A percentile compares a stretch with the other conserved stretches of the same genome.
Evolutionary conservation across 2,329 filamentous ascomycete species (phyloP).

Genomic region (Paecilomyces sp.): DNA sequence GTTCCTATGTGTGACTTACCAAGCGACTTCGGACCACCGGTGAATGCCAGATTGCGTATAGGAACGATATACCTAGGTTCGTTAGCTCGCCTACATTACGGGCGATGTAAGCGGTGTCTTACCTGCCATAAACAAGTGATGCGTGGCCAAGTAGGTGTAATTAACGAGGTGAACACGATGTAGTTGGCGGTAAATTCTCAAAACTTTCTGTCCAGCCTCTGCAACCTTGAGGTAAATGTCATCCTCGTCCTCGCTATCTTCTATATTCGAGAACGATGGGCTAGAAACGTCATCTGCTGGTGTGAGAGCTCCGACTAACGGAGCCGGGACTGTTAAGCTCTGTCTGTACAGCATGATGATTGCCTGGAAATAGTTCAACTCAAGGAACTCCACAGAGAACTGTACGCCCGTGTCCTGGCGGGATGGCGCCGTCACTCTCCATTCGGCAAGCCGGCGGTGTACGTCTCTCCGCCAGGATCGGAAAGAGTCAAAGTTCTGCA

Average conservation of each 20-base stretch:
- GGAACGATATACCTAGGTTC: slow-evolving; percentile 66
- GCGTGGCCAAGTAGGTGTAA: slow-evolving; percentile 91
- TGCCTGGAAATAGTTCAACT: slow-evolving; percentile 96
- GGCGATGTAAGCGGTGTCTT: slow-evolving; percentile 25
- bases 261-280: slow-evolving; percentile 40
- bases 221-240: slow-evolving; percentile 90
- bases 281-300: slow-evolving; percentile 53
- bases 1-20: slow-evolving; percentile 47
- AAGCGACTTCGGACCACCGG: slow-evolving; percentile 77
- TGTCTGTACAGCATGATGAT: slow-evolving; percentile 94
- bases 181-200: slow-evolving; percentile 83
- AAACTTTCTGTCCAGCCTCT: slow-evolving; percentile 85
- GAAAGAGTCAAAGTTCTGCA: slow-evolving; percentile 78
- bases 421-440: slow-evolving; percentile 76
- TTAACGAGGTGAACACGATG: slow-evolving; percentile 86
- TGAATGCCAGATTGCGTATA: slow-evolving; percentile 97
- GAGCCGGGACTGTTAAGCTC: slow-evolving; percentile 75
- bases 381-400: slow-evolving; percentile 83
- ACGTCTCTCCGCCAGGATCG: slow-evolving; percentile 83
- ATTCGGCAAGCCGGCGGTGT: slow-evolving; percentile 72
- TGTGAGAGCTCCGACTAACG: slow-evolving; percentile 71
- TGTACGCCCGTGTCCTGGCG: slow-evolving; percentile 75
- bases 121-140: slow-evolving; percentile 95
- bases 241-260: slow-evolving; percentile 66
- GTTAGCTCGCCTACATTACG: slow-evolving; percentile 8